Percentiles rank a stretch among this genome's conserved stretches.
Evolutionary conservation across 345 rosid species (phyloP).

Genomic region (Camelina hispida): DNA sequence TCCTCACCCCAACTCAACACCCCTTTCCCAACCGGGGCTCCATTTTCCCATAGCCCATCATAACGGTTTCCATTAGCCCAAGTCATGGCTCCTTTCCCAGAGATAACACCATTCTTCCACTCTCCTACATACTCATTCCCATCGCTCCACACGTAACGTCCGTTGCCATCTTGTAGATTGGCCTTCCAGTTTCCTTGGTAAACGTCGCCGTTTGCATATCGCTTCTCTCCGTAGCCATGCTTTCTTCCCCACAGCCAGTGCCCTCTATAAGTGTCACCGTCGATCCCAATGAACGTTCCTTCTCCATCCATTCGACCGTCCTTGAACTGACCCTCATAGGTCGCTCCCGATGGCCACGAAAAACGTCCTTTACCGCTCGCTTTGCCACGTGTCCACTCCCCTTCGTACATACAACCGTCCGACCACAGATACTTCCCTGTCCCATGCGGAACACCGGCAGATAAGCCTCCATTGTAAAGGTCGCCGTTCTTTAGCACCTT

Average conservation of each 20-base stretch:
- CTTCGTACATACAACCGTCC: slow-evolving; percentile 79
- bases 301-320: slow-evolving; percentile 67
- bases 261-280: slow-evolving; percentile 68
- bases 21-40: slow-evolving; percentile 69
- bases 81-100: slow-evolving; percentile 57
- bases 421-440: slow-evolving; percentile 73
- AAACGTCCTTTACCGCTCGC: slow-evolving; percentile 67
- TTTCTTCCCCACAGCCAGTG: slow-evolving; percentile 61
- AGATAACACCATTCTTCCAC: slow-evolving; percentile 66
- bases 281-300: slow-evolving; percentile 66
- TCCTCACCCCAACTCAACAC: slow-evolving; percentile 55
- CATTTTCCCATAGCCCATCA: slow-evolving; percentile 71
- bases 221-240: slow-evolving; percentile 66
- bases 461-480: slow-evolving; percentile 62
- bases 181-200: slow-evolving; percentile 66
- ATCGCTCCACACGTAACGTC: slow-evolving; percentile 67
- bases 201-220: slow-evolving; percentile 62
- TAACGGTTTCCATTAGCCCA: slow-evolving; percentile 67
- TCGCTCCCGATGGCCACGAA: slow-evolving; percentile 81
- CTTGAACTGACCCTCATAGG: slow-evolving; percentile 70
- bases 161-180: slow-evolving; percentile 67
- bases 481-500: slow-evolving; percentile 66
- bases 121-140: slow-evolving; percentile 66
- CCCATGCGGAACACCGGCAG: slow-evolving; percentile 61
- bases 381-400: slow-evolving; percentile 67